These are phyloP conservation scores for Exophiala viscosa DNA, from an alignment of 2,329 filamentous ascomycete species.

Conservation along the genomic window DNA sequence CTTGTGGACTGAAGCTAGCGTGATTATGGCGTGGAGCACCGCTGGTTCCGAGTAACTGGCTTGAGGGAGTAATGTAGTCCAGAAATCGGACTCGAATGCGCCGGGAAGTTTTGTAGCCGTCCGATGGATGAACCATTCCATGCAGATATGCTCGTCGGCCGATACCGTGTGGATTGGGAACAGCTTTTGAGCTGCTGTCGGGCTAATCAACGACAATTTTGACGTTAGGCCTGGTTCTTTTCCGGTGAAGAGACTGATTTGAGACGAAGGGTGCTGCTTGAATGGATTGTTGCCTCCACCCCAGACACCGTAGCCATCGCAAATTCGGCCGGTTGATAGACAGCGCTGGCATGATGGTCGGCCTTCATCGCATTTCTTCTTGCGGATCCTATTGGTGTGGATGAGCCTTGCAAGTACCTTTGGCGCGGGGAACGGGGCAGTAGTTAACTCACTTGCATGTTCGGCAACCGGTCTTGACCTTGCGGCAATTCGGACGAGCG, in stretches of 20 bases:
- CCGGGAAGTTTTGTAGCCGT: constrained; percentile 36
- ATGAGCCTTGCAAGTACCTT: background rate
- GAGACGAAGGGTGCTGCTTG: background rate
- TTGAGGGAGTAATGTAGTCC: constrained; percentile 40
- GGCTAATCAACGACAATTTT: background rate
- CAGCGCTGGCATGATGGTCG: constrained; percentile 38
- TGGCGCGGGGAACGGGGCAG: background rate
- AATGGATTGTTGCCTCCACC: constrained; percentile 35
- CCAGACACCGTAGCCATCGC: constrained; percentile 45
- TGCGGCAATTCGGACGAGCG: background rate
- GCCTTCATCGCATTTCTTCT: constrained; percentile 39
- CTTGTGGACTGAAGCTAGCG: constrained; percentile 39
- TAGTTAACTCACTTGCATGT: constrained; percentile 33
- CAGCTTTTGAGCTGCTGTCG: background rate
- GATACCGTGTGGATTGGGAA: constrained; percentile 13
- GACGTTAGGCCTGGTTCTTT: background rate
- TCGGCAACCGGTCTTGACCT: constrained; percentile 28
- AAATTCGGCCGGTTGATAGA: constrained; percentile 35
- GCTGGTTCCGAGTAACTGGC: constrained; percentile 39
- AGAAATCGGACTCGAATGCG: constrained; percentile 37
- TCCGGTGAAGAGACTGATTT: background rate
- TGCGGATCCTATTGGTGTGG: constrained; percentile 25
- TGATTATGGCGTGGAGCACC: constrained; percentile 42
- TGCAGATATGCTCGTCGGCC: constrained; percentile 26
- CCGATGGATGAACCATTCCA: constrained; percentile 32